Evolutionary conservation across 306 rosid species (phyloP), one percentile per base, ranked within the genome.

Genomic region (Pterocarpus santalinus): DNA sequence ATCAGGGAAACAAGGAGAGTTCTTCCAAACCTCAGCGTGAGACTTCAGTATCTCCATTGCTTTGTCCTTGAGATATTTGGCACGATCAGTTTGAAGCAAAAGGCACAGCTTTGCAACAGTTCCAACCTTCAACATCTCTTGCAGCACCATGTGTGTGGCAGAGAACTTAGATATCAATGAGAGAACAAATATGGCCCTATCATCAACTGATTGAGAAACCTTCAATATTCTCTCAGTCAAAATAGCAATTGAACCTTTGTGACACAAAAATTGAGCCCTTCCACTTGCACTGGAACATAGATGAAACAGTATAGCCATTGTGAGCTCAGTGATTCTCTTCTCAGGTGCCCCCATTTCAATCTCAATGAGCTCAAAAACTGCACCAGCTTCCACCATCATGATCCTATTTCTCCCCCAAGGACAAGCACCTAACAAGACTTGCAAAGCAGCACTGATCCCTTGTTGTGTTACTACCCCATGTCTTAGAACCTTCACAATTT

Each of bases 221-320:
- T 74, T 85, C 38, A 84, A 30, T 0, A 93, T 85, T 73, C 89
- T 66, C 67, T 77, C 85, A 1, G 94, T 82, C 16, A 93, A 85
- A 44, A 82, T 73, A 0, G 78, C 87, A 22, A 93, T 51, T 52
- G 92, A 80, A 7, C 82, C 96, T 34, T 77, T 82, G 28, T 93
- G 97, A 47, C 84, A 64, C 28, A 90, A 4, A 66, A 93, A 81
- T 85, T 77, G 79, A 53, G 92, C 91, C 32, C 97, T 85, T 2
- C 97, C 97, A 5, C 87, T 89, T 0, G 97, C 92, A 57, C 87
- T 87, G 1, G 82, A 79, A 61, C 97, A 93, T 55, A 93, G 13
- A 22, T 88, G 87, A 28, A 85, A 87, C 0, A 93, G 13, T 8
- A 85, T 77, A 0, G 86, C 86, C 1, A 92, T 44, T 6, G 83